Base-by-base conservation (phyloP, 805 yeast genomes). In the Wickerhamiella alocasiicola region DNA sequence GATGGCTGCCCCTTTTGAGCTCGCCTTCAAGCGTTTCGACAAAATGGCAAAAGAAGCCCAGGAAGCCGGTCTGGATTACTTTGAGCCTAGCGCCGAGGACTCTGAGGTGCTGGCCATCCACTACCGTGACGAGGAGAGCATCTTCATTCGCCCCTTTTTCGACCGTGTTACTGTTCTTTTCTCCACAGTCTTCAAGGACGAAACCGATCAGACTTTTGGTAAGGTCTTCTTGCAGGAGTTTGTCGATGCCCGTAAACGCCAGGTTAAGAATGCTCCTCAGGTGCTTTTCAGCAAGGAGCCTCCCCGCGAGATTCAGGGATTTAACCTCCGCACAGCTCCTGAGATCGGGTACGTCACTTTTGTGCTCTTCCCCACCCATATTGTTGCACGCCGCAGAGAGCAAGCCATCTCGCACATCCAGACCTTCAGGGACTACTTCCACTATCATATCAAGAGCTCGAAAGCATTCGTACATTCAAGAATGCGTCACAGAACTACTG, bases 401-500 rank as follows among this genome's bases (percentile, higher is more conserved):
- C 81, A 77, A 56, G 80, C 94, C 46, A 82, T 91, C 48, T 78
- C 93, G 27, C 96, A 87, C 60, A 81, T 91, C 55, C 85, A 84
- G 56, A 68, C 83, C 44, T 91, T 91, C 66, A 73, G 99, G 63
- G 93, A 87, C 56, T 91, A 88, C 65, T 91, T 91, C 79, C 99
- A 91, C 62, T 91, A 88, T 63, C 99, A 91, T 59, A 91, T 91
- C 67, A 91, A 91, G 65, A 88, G 96, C 62, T 85, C 95, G 46
- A 91, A 91, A 69, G 97, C 98, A 26, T 91, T 82, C 64, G 77
- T 91, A 78, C 99, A 91, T 63, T 84, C 95, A 39, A 78, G 99
- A 69, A 91, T 91, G 99, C 76, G 99, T 62, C 83, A 70, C 63
- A 74, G 98, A 55, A 97, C 91, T 18, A 78, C 81, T 51, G 91